Conservation (phyloP, 1,139 yeast genomes). For the Saccharomycopsis hybrid region DNA sequence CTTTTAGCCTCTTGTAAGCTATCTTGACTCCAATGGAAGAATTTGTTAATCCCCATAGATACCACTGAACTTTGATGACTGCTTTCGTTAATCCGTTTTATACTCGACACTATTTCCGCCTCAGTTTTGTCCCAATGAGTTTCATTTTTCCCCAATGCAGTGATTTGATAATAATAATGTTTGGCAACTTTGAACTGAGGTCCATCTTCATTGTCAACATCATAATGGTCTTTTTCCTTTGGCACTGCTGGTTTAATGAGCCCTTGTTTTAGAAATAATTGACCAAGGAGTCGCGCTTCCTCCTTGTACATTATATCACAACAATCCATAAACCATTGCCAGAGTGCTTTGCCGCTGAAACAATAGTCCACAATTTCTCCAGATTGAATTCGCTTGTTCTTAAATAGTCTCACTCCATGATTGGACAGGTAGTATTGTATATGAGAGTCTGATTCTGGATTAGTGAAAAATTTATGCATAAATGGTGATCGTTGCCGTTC, state of each 20-base stretch:
- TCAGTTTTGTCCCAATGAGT: slow-evolving; percentile 32
- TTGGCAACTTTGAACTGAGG: slow-evolving; percentile 30
- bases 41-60: too few species aligned
- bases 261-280: slow-evolving; percentile 45
- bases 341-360: slow-evolving; percentile 68
- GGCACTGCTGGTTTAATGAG: slow-evolving; percentile 39
- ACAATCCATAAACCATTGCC: slow-evolving; percentile 90
- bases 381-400: slow-evolving; percentile 33
- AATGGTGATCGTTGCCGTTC: slow-evolving; percentile 49
- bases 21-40: too few species aligned
- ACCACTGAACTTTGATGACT: too few species aligned
- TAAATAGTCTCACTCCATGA: slow-evolving; percentile 59
- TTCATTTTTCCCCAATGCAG: slow-evolving; percentile 34
- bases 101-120: not conserved
- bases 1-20: too few species aligned
- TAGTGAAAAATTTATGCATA: slow-evolving; percentile 71
- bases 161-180: slow-evolving; percentile 33
- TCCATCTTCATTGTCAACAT: slow-evolving; percentile 24
- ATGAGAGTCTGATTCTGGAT: slow-evolving; percentile 83
- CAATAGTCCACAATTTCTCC: slow-evolving; percentile 26
- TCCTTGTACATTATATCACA: slow-evolving; percentile 55
- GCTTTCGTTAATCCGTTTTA: too few species aligned
- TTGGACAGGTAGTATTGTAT: slow-evolving; percentile 68
- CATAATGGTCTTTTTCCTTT: too few species aligned
- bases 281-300: slow-evolving; percentile 60